Evolutionary conservation across 2,329 filamentous ascomycete species (phyloP).

Genomic region (Penicillium sp.): DNA sequence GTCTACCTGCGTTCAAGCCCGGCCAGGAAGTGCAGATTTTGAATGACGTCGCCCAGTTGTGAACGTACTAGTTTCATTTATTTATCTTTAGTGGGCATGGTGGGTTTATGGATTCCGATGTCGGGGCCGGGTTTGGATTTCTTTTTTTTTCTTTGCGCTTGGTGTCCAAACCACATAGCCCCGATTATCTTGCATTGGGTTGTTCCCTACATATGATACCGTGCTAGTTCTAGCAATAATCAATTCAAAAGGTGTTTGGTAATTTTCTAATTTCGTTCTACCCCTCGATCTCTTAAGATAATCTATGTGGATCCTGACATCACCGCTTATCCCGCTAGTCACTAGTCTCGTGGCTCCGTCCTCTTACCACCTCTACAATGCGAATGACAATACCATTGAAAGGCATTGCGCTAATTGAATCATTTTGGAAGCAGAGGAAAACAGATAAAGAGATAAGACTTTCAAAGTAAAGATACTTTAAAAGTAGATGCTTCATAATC

Average conservation of each 20-base stretch:
- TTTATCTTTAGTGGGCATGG: background rate
- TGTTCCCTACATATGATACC: constrained; percentile 4
- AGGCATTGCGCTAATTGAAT: background rate
- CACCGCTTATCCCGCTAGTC: background rate
- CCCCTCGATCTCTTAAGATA: background rate
- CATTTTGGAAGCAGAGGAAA: too few species aligned
- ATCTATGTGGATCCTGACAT: constrained; percentile 6
- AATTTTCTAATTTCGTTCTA: background rate
- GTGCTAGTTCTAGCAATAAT: background rate
- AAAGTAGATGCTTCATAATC: background rate
- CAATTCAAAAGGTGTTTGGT: background rate
- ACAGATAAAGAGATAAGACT: background rate
- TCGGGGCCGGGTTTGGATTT: background rate
- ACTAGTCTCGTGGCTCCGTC: background rate
- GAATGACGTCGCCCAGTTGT: constrained; percentile 9
- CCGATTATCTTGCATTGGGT: background rate
- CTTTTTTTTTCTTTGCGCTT: background rate
- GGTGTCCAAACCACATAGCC: background rate
- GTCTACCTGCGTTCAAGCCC: constrained; percentile 75
- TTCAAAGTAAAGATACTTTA: background rate
- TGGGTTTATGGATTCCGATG: constrained; percentile 3
- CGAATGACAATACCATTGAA: background rate
- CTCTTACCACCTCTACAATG: background rate
- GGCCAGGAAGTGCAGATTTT: constrained; percentile 9
- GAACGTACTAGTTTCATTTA: background rate